These are phyloP conservation scores for Kazachstania sp. DNA, from an alignment of 1,139 yeast genomes.

Conservation along the genomic window DNA sequence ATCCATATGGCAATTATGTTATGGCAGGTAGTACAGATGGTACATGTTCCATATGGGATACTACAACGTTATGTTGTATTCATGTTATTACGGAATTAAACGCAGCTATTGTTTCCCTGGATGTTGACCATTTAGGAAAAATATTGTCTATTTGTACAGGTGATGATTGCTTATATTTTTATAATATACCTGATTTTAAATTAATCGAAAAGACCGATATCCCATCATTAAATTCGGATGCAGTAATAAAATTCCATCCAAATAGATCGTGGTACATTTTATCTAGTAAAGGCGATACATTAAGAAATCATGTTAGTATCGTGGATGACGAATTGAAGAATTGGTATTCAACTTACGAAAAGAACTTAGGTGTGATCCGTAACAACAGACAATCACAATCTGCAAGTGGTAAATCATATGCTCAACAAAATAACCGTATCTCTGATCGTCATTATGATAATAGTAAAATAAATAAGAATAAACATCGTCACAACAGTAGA, in stretches of 20 bases:
- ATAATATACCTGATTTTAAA: slow-evolving; percentile 32
- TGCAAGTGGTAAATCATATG: neutral
- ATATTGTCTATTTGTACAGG: slow-evolving; percentile 41
- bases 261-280: slow-evolving; percentile 19
- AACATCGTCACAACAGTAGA: neutral
- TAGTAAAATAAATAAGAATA: neutral
- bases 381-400: neutral
- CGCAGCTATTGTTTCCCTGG: slow-evolving; percentile 42
- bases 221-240: slow-evolving; percentile 9
- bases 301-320: slow-evolving; percentile 11
- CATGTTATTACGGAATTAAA: slow-evolving; percentile 42
- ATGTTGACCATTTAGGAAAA: slow-evolving; percentile 39
- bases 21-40: slow-evolving; percentile 67
- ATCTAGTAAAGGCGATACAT: slow-evolving; percentile 16
- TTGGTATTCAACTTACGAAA: slow-evolving; percentile 12
- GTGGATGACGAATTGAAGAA: slow-evolving; percentile 10
- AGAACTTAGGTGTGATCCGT: neutral
- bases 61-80: slow-evolving; percentile 38
- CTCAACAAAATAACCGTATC: neutral
- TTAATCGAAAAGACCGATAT: slow-evolving; percentile 6
- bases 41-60: slow-evolving; percentile 53
- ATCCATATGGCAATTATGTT: slow-evolving; percentile 49
- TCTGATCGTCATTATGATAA: neutral
- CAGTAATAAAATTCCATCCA: slow-evolving; percentile 20
- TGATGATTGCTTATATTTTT: slow-evolving; percentile 36